These are phyloP conservation scores for Fusarium longipes DNA, from an alignment of 2,329 filamentous ascomycete genomes.

Conservation along the genomic window DNA sequence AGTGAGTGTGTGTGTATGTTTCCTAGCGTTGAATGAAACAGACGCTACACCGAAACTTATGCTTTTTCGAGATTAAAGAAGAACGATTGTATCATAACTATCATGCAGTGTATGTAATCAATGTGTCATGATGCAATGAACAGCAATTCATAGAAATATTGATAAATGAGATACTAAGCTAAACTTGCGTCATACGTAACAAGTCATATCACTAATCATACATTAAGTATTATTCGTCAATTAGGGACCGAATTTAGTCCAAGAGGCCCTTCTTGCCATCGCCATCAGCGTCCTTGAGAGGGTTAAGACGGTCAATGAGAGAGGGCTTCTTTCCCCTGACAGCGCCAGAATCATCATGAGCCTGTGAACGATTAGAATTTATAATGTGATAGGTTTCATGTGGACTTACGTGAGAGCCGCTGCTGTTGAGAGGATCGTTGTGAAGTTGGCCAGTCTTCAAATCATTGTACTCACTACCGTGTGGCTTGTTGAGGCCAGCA, in stretches of 20 bases:
- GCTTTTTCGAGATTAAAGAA: not conserved
- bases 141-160: too few species aligned
- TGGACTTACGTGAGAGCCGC: constrained; percentile 17
- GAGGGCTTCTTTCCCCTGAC: constrained; percentile 34
- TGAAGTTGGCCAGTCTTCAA: constrained; percentile 28
- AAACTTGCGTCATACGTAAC: not conserved
- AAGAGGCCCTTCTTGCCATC: constrained; percentile 42
- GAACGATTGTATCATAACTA: not conserved
- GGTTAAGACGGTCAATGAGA: constrained; percentile 39
- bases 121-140: not conserved
- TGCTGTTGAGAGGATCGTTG: constrained; percentile 28
- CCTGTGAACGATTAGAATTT: constrained; percentile 10
- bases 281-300: constrained; percentile 39
- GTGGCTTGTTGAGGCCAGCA: constrained; percentile 16
- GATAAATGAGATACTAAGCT: constrained; percentile 1
- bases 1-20: not conserved
- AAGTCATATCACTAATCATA: constrained; percentile 21
- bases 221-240: not conserved
- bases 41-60: not conserved
- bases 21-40: not conserved
- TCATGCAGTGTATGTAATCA: not conserved
- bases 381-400: accelerated
- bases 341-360: constrained; percentile 29
- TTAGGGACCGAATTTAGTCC: constrained; percentile 1
- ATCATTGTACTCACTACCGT: constrained; percentile 5